Conservation (phyloP, 2,329 filamentous ascomycete species). For the Zymoseptoria passerinii region DNA sequence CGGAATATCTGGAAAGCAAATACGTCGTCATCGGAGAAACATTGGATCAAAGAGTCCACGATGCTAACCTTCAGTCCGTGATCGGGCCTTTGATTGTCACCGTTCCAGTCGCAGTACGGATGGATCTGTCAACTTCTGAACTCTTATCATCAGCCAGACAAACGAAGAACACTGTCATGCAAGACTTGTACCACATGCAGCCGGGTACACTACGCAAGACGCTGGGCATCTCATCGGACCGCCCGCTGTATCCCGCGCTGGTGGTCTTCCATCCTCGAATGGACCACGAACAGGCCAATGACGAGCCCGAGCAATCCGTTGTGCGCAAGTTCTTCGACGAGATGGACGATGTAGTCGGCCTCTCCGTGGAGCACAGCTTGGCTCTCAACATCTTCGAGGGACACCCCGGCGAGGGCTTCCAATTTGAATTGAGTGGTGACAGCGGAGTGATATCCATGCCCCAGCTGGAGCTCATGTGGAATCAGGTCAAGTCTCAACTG, state of each 20-base stretch:
- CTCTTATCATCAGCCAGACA: background rate
- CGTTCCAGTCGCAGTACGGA: background rate
- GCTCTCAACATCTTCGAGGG: background rate
- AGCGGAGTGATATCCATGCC: background rate
- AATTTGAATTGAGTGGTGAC: slow-evolving; percentile 1
- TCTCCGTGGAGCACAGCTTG: background rate
- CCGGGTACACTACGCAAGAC: slow-evolving; percentile 1
- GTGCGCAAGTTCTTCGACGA: background rate
- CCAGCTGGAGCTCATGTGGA: slow-evolving; percentile 1
- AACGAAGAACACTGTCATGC: background rate
- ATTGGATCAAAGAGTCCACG: background rate
- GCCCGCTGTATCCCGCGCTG: slow-evolving; percentile 4
- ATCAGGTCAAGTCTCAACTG: slow-evolving; percentile 2
- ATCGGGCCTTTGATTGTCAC: background rate
- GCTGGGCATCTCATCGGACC: slow-evolving; percentile 3
- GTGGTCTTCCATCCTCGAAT: slow-evolving; percentile 1
- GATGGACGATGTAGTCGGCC: background rate
- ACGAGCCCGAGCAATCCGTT: background rate
- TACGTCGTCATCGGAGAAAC: background rate
- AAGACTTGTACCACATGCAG: background rate
- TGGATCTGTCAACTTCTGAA: background rate
- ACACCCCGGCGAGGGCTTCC: background rate
- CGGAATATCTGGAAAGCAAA: background rate
- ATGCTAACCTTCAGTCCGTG: background rate
- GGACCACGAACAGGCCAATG: background rate